A percentile compares a stretch with the other conserved stretches of the same genome.
Conservation (phyloP, 169 alveolate genomes). For the Cryptosporidium parvum region DNA sequence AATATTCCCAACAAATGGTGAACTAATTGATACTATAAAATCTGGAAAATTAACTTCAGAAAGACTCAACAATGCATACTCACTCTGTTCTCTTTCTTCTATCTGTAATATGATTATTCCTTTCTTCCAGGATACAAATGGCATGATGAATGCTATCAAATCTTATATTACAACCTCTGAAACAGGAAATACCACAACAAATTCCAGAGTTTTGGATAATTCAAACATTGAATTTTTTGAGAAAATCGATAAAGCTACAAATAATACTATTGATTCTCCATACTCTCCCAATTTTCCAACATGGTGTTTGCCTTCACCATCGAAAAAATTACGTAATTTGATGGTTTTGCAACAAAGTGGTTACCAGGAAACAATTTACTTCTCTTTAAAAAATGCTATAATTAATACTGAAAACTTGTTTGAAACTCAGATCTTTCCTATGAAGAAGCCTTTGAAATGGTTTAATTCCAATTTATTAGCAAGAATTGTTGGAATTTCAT, state of each 20-base stretch:
- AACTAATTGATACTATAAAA: neutral
- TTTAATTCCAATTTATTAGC: constrained; percentile 21
- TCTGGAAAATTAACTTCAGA: neutral
- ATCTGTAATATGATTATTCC: constrained; percentile 46
- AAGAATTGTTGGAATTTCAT: constrained; percentile 22
- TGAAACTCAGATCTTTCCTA: constrained; percentile 22
- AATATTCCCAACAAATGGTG: neutral
- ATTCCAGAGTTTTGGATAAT: neutral
- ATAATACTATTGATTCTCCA: neutral
- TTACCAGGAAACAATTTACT: constrained; percentile 18
- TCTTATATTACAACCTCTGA: neutral
- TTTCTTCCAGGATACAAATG: neutral
- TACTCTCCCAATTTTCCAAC: constrained; percentile 5
- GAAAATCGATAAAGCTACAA: neutral
- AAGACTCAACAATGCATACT: neutral
- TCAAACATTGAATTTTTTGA: neutral
- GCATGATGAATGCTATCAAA: neutral
- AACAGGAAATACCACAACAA: neutral
- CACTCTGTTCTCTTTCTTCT: constrained; percentile 44
- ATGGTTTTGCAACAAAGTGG: constrained; percentile 28
- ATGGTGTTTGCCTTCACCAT: constrained; percentile 66
- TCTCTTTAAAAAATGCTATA: constrained; percentile 4
- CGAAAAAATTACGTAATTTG: constrained; percentile 50
- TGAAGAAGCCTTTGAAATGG: constrained; percentile 21
- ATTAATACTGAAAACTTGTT: constrained; percentile 1